These are phyloP conservation scores for Vicia faba DNA, from an alignment of 306 rosid species.

Conservation along the genomic window DNA sequence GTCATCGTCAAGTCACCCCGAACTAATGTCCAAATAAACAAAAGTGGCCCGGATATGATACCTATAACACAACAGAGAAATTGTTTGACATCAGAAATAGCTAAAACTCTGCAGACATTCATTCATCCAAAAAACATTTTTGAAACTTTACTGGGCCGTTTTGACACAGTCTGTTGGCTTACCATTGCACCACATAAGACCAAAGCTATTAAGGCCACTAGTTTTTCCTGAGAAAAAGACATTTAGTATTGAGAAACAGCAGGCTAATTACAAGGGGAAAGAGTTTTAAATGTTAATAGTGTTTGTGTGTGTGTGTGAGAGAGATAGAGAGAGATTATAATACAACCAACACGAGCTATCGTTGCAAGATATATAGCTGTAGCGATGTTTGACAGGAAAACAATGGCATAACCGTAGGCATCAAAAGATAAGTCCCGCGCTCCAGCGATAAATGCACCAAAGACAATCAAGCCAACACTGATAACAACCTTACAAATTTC, in stretches of 20 bases:
- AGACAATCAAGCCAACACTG: constrained; percentile 91
- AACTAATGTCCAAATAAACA: constrained; percentile 74
- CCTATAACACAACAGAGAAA: constrained; percentile 48
- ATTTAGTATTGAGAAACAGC: constrained; percentile 32
- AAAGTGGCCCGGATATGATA: constrained; percentile 70
- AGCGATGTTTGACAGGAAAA: constrained; percentile 81
- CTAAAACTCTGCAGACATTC: constrained; percentile 13
- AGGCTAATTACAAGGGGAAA: constrained; percentile 34
- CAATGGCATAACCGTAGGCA: constrained; percentile 78
- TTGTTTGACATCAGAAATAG: background rate
- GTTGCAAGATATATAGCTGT: constrained; percentile 97
- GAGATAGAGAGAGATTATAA: constrained; percentile 34
- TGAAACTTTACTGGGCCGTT: constrained; percentile 15
- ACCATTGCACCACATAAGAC: constrained; percentile 99
- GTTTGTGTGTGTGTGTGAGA: background rate
- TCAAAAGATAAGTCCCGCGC: constrained; percentile 90
- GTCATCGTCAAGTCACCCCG: constrained; percentile 81
- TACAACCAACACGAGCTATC: constrained; percentile 81
- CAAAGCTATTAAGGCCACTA: constrained; percentile 96
- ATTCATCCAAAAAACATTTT: background rate
- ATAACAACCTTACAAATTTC: constrained; percentile 75
- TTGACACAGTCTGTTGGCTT: constrained; percentile 37
- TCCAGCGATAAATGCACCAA: constrained; percentile 96
- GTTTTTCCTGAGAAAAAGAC: constrained; percentile 72
- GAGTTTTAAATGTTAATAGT: background rate